phyloP scores from a whole-genome alignment of 2,329 filamentous ascomycete genomes.

The Pseudopyricularia javanii region DNA sequence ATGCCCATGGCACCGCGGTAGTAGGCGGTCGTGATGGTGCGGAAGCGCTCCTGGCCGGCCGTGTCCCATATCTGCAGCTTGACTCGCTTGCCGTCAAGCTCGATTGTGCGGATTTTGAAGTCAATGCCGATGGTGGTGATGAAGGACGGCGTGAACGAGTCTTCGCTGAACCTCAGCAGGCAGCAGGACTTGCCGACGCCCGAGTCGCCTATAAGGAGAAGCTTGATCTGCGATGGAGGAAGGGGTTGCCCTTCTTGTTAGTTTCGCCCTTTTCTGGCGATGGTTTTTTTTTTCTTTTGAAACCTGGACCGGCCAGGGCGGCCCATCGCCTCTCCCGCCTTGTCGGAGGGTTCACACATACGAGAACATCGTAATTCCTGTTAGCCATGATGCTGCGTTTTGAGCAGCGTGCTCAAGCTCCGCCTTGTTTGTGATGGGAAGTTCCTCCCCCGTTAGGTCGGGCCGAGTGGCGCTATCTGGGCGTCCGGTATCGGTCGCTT shows the following conservation, averaged over 20 bases:
- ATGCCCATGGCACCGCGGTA: constrained; percentile 98
- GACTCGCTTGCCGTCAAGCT: constrained; percentile 95
- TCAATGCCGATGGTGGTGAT: constrained; percentile 99
- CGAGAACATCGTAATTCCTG: constrained; percentile 98
- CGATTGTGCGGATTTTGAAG: constrained; percentile 99
- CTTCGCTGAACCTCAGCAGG: constrained; percentile 90
- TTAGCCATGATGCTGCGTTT: constrained; percentile 40
- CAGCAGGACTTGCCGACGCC: constrained; percentile 97
- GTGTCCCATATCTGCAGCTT: constrained; percentile 99
- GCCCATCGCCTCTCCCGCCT: no score
- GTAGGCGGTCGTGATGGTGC: constrained; percentile 97
- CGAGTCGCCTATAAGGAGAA: constrained; percentile 91
- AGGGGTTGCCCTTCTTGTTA: neutral
- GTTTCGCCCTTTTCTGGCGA: neutral
- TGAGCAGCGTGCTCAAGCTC: neutral
- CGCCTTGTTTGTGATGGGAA: neutral
- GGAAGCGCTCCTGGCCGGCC: constrained; percentile 93
- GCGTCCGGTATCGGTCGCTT: neutral
- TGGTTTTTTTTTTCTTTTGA: no score
- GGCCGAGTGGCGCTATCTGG: neutral
- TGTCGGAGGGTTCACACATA: constrained; percentile 22
- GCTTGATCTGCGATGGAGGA: constrained; percentile 61
- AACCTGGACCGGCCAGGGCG: no score
- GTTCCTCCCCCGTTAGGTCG: neutral
- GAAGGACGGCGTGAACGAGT: constrained; percentile 94